Evolutionary conservation across 2,329 filamentous ascomycete genomes (phyloP), one percentile per base, ranked within the genome.

Genomic region (Sclerotinia nivalis): DNA sequence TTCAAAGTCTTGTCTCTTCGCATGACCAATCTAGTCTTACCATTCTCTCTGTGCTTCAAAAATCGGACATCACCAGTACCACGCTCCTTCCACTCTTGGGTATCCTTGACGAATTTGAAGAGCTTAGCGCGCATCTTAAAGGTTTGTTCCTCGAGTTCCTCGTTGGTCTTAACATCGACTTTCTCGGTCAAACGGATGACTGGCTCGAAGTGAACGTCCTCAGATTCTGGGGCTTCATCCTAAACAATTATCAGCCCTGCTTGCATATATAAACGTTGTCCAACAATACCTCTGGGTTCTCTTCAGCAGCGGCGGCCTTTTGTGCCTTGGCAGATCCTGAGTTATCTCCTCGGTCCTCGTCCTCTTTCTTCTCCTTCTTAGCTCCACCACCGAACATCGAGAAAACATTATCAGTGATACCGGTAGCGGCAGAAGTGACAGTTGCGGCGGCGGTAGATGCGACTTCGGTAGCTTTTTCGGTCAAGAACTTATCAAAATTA

Each of bases 51-150:
- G 87, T 99, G 96, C 90, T 97, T 98, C 80, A 99, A 87, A 82
- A 99, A 87, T 79, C 95, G 89, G 74, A 98, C 94, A 78, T 98
- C 95, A 78, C 96, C 96, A 74, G 96, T 98, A 75, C 96, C 96
- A 80, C 96, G 91, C 89, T 99, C 96, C 88, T 98, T 99, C 96
- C 96, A 99, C 86, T 98, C 96, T 82, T 91, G 91, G 77, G 87
- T 88, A 68, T 97, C 93, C 77, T 92, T 89, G 83, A 97, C 91
- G 81, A 98, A 99, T 85, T 94, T 95, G 90, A 99, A 99, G 75
- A 99, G 91, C 89, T 99, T 99, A 80, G 96, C 96, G 78, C 96
- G 93, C 95, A 98, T 97, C 90, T 98, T 98, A 89, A 98, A 99
- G 52, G 89, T 86, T 85, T 97, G 93, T 85, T 98, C 94, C 86